Evolutionary conservation across 73 alveolate species (phyloP).

Genomic region (Paramecium sonneborni): DNA sequence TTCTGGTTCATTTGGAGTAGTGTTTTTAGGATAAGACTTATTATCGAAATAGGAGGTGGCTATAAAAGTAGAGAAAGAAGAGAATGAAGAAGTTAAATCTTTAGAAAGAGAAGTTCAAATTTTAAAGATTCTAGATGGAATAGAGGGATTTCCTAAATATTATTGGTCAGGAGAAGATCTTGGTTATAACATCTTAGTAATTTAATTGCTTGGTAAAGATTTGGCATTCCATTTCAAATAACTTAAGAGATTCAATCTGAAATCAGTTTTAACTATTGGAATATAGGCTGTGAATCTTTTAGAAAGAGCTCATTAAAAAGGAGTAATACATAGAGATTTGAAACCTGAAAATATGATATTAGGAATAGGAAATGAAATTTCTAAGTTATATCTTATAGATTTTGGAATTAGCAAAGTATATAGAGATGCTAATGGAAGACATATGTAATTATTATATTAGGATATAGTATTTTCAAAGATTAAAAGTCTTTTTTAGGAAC

Average conservation of each 20-base stretch:
- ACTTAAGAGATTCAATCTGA: conserved; percentile 53
- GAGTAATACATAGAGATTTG: conserved; percentile 64
- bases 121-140: conserved; percentile 51
- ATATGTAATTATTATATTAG: neutral
- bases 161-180: conserved; percentile 67
- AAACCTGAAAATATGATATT: conserved; percentile 67
- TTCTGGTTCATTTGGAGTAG: conserved; percentile 94
- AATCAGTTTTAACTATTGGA: conserved; percentile 59
- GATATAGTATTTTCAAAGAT: conserved; percentile 59
- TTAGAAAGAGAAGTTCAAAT: conserved; percentile 63
- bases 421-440: conserved; percentile 64
- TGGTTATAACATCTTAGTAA: conserved; percentile 57
- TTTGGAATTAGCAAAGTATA: conserved; percentile 64
- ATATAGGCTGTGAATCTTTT: neutral
- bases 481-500: conserved; percentile 70
- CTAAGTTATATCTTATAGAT: conserved; percentile 54
- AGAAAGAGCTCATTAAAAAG: conserved; percentile 61
- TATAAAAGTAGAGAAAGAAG: conserved; percentile 64
- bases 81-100: conserved; percentile 62
- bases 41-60: conserved; percentile 59
- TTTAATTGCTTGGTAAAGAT: conserved; percentile 60
- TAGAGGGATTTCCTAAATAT: conserved; percentile 40
- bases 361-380: conserved; percentile 57
- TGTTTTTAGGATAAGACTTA: conserved; percentile 70
- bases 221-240: conserved; percentile 56